These are phyloP conservation scores for Isatis lusitanica DNA, from an alignment of 441 rosid species.

Conservation along the genomic window DNA sequence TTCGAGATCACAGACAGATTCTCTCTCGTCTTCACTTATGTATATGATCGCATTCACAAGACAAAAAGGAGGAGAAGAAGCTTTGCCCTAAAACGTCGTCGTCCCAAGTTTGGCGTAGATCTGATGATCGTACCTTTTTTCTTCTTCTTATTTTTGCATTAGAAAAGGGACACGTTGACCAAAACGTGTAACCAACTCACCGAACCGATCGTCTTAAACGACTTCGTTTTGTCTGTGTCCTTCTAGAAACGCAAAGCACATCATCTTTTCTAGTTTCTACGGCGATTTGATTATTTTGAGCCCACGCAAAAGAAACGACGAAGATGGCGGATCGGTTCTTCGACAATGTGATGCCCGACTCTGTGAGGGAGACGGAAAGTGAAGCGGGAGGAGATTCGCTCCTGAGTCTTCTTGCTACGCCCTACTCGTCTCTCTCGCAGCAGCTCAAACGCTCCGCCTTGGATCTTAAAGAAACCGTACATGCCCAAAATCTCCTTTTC, in stretches of 20 bases:
- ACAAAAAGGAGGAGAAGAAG: neutral
- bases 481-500: neutral
- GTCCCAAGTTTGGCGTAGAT: constrained; percentile 8
- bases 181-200: constrained; percentile 37
- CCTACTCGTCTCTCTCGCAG: constrained; percentile 56
- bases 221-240: neutral
- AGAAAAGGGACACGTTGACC: constrained; percentile 29
- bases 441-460: constrained; percentile 62
- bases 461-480: constrained; percentile 71
- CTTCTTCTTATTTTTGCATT: neutral
- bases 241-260: neutral
- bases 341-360: constrained; percentile 58
- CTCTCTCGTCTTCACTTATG: constrained; percentile 4
- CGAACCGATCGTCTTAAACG: constrained; percentile 14
- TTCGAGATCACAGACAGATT: constrained; percentile 19
- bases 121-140: neutral
- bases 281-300: neutral
- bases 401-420: constrained; percentile 60
- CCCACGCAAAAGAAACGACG: neutral
- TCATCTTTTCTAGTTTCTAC: neutral
- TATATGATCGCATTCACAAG: constrained; percentile 15
- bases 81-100: neutral
- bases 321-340: constrained; percentile 66
- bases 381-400: constrained; percentile 45
- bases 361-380: constrained; percentile 39